Base-by-base conservation (phyloP, 148 eudicot genomes). In the Nepenthes mirabilis region DNA sequence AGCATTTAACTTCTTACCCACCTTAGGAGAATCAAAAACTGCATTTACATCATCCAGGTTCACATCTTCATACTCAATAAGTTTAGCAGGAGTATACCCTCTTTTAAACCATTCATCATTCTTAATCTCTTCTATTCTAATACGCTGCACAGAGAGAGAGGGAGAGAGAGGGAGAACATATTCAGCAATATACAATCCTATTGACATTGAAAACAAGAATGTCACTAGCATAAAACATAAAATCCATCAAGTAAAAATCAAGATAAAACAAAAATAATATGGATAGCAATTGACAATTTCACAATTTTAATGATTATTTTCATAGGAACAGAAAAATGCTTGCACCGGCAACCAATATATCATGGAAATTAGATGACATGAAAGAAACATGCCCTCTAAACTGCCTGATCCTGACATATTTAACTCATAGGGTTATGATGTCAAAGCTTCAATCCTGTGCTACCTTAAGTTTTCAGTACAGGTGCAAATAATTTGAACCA, bases 31-130 rank as follows among this genome's bases (percentile, higher is more conserved):
- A 74, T 93, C 89, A 79, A 93, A 89, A 66, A 79, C 94, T 63
- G 96, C 94, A 86, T 88, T 80, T 52, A 93, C 75, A 68, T 93
- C 99, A 72, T 93, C 96, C 59, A 93, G 79, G 72, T 93, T 87
- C 69, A 93, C 79, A 68, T 86, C 99, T 88, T 93, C 99, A 65
- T 79, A 75, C 66, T 88, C 96, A 56, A 82, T 52, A 64, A 81
- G 71, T 52, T 65, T 77, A 68, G 74, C 88, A 55, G 99, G 99
- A 79, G 72, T 77, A 68, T 93, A 88, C 49, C 72, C 83, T 74
- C 59, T 93, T 60, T 65, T 72, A 72, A 93, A 93, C 99, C 99
- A 93, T 64, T 88, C 96, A 72, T 93, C 91, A 66, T 77, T 80
- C 75, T 79, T 82, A 60, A 93, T 93, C 34, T 88, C 89, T 62